Percentiles rank a stretch among this genome's conserved stretches.
Conservation (phyloP, 192 early-diverging fungal genomes). For the Rhizophlyctis rosea region DNA sequence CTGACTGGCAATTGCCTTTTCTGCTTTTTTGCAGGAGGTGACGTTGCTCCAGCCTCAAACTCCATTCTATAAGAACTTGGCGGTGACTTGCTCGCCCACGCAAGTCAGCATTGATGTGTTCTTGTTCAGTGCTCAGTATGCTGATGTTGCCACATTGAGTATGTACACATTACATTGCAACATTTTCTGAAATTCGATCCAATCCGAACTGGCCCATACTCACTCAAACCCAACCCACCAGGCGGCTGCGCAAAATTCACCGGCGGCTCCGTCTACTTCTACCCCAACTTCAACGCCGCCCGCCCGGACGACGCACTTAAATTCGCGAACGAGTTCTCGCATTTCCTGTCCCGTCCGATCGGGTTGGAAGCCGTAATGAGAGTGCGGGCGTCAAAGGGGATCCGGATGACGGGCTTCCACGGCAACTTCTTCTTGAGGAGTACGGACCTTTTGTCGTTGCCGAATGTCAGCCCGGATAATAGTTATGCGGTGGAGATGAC, state of each 20-base stretch:
- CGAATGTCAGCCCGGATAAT: constrained; percentile 91
- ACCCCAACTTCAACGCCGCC: constrained; percentile 82
- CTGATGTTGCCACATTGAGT: constrained; percentile 87
- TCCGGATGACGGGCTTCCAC: constrained; percentile 86
- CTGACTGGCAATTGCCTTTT: constrained; percentile 3
- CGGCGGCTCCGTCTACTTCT: constrained; percentile 84
- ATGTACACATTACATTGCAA: constrained; percentile 29
- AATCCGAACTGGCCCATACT: too few species aligned
- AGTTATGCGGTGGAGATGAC: constrained; percentile 80
- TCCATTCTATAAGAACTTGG: constrained; percentile 87
- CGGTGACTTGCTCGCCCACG: constrained; percentile 84
- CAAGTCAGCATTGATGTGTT: constrained; percentile 90
- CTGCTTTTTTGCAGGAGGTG: constrained; percentile 56
- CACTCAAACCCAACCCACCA: constrained; percentile 27
- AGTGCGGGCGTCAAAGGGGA: constrained; percentile 84
- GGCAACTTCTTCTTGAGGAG: constrained; percentile 98
- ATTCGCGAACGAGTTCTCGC: constrained; percentile 78
- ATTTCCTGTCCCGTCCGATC: constrained; percentile 73
- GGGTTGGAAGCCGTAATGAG: constrained; percentile 92
- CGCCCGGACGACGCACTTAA: constrained; percentile 79
- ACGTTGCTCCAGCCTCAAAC: constrained; percentile 77
- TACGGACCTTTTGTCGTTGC: constrained; percentile 85
- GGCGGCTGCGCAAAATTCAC: constrained; percentile 78
- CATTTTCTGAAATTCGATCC: constrained; percentile 10
- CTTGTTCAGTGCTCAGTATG: constrained; percentile 77